phyloP scores from a whole-genome alignment of 495 filamentous ascomycete species.

The Parmelia sp. region DNA sequence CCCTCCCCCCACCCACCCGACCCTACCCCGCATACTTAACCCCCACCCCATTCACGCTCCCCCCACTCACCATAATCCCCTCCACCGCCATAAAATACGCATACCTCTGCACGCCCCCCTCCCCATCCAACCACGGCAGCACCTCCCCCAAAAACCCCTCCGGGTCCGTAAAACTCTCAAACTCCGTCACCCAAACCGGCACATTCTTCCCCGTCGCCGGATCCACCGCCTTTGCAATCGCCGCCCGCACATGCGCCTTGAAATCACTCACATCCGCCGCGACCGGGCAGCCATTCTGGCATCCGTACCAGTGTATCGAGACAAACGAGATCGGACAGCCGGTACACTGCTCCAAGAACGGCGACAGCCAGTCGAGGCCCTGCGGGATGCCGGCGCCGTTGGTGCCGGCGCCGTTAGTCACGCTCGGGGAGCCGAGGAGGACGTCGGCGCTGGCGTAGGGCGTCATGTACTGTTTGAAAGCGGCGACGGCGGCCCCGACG shows the following conservation, averaged over 20 bases:
- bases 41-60: conserved; percentile 21
- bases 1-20: too few relatives aligned
- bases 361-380: conserved; percentile 57
- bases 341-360: conserved; percentile 54
- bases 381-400: conserved; percentile 42
- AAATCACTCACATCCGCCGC: conserved; percentile 43
- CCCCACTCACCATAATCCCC: conserved; percentile 21
- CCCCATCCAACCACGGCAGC: conserved; percentile 58
- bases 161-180: conserved; percentile 47
- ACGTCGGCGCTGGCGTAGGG: conserved; percentile 54
- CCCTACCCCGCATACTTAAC: not conserved
- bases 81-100: conserved; percentile 66
- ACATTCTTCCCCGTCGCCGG: conserved; percentile 33
- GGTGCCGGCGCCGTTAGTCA: conserved; percentile 58
- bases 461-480: conserved; percentile 62
- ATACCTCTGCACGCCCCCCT: conserved; percentile 60
- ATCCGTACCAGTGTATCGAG: conserved; percentile 64
- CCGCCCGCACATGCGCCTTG: conserved; percentile 51
- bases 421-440: conserved; percentile 65
- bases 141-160: conserved; percentile 50
- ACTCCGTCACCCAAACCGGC: conserved; percentile 80
- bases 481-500: conserved; percentile 51
- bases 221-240: conserved; percentile 31
- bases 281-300: conserved; percentile 27
- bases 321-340: conserved; percentile 60